These are phyloP conservation scores for Pachysandra terminalis DNA, from an alignment of 164 flowering plant genomes.

Conservation along the genomic window DNA sequence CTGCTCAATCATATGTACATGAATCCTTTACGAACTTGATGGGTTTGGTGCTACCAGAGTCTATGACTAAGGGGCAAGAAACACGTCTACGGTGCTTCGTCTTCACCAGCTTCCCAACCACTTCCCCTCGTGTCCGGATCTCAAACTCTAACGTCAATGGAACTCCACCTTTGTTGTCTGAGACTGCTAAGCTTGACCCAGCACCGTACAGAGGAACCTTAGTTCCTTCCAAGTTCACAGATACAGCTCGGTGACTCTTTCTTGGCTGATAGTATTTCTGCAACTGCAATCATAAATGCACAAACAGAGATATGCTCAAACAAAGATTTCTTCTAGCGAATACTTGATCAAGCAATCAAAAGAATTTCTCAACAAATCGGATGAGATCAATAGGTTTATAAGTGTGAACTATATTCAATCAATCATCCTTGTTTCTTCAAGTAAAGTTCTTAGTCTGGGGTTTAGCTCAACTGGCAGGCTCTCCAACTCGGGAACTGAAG, in stretches of 20 bases:
- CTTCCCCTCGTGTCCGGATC: constrained; percentile 58
- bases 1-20: constrained; percentile 51
- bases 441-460: no score
- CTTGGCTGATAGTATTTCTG: constrained; percentile 88
- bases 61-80: constrained; percentile 47
- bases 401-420: no score
- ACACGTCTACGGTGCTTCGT: constrained; percentile 41
- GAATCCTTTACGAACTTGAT: constrained; percentile 53
- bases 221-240: constrained; percentile 52
- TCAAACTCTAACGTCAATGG: constrained; percentile 65
- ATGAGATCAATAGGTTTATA: no score
- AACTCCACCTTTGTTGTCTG: constrained; percentile 37
- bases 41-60: constrained; percentile 46
- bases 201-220: constrained; percentile 93
- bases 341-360: not conserved
- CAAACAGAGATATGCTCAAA: not conserved
- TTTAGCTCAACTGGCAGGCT: no score
- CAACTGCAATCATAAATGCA: constrained; percentile 44
- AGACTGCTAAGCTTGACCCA: constrained; percentile 50
- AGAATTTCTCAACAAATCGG: not conserved
- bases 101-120: constrained; percentile 86
- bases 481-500: no score
- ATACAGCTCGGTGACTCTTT: constrained; percentile 56
- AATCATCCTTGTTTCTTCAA: no score
- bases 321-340: no score